These are phyloP conservation scores for Cladosporium colombiae DNA, from an alignment of 2,329 filamentous ascomycete species.

Conservation along the genomic window DNA sequence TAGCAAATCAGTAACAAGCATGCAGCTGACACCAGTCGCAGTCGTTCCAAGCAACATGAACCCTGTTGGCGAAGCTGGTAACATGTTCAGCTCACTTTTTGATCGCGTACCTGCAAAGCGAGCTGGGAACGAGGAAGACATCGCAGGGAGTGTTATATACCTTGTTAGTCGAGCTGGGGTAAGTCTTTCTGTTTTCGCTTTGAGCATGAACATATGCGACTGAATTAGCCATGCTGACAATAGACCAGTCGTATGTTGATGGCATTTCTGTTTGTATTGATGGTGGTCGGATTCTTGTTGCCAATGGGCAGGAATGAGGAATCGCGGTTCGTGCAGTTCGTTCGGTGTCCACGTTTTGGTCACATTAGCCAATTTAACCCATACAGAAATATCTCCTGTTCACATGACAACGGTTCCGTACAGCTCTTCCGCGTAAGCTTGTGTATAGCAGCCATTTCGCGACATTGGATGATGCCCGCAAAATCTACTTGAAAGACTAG, in stretches of 20 bases:
- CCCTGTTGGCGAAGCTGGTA: conserved; percentile 43
- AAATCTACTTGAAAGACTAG: not conserved
- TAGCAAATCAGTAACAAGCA: no score
- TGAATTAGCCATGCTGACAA: not conserved
- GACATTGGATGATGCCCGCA: not conserved
- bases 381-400: not conserved
- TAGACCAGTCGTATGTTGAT: conserved; percentile 43
- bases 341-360: not conserved
- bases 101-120: conserved; percentile 38
- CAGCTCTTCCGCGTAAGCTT: not conserved
- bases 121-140: conserved; percentile 44
- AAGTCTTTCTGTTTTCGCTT: conserved; percentile 23
- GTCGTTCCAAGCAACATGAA: conserved; percentile 51
- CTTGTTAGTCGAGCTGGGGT: conserved; percentile 46
- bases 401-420: not conserved
- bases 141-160: conserved; percentile 48
- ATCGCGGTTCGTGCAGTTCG: not conserved
- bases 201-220: not conserved
- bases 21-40: conserved; percentile 23
- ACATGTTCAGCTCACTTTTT: conserved; percentile 46
- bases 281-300: conserved; percentile 44
- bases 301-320: conserved; percentile 36
- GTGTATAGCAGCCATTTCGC: not conserved
- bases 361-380: not conserved
- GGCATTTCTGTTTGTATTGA: conserved; percentile 44